phyloP scores from a whole-genome alignment of 371 early-diverging fungal genomes.

The Mortierella sp. region DNA sequence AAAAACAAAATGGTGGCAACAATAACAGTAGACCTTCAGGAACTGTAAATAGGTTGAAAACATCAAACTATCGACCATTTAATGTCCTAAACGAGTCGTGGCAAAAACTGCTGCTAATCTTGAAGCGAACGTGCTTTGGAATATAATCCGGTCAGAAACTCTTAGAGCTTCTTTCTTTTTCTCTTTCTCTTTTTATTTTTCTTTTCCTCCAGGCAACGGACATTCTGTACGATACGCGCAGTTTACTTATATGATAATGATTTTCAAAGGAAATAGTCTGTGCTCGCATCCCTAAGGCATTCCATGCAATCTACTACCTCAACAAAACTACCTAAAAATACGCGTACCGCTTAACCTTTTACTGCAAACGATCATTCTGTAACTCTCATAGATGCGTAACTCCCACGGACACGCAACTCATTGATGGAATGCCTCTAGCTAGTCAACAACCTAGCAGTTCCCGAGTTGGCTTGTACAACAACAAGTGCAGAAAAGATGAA shows the following conservation, averaged over 20 bases:
- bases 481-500: too few relatives aligned
- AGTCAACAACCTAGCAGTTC: too few relatives aligned
- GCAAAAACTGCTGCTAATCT: background rate
- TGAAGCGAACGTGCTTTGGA: background rate
- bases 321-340: background rate
- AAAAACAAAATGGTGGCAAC: background rate
- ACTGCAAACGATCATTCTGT: too few relatives aligned
- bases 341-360: too few relatives aligned
- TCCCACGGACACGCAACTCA: too few relatives aligned
- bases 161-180: too few relatives aligned
- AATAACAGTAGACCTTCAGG: background rate
- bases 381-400: too few relatives aligned
- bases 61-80: background rate
- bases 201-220: background rate
- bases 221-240: background rate
- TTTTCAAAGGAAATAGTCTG: too few relatives aligned
- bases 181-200: background rate
- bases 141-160: background rate
- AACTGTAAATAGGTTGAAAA: too few relatives aligned
- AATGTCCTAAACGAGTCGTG: background rate
- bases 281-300: too few relatives aligned
- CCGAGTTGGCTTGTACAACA: too few relatives aligned
- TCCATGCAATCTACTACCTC: background rate
- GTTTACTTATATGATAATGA: constrained; percentile 1
- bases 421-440: too few relatives aligned